Base-by-base conservation (phyloP, 345 rosid genomes). In the Acer saccharum region DNA sequence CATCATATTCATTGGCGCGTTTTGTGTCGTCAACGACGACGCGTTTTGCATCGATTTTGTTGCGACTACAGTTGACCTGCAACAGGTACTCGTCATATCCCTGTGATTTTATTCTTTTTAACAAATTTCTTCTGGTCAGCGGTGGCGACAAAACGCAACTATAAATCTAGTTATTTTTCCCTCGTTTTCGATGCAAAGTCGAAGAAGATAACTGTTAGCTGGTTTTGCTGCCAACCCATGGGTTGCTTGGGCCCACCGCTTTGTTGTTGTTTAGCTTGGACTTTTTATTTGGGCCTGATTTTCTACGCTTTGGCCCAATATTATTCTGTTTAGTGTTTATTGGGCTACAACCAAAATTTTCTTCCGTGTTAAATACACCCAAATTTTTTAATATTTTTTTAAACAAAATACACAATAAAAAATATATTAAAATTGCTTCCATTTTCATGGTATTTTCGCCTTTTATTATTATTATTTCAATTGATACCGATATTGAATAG, bases 31-130 rank as follows among this genome's bases (percentile, higher is more conserved):
- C 25, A 7, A n/a, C 0, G 77, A 81, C 2, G 54, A 61, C 75
- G 76, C 65, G 29, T 60, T 83, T 20, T 32, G 21, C 10, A 64
- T 68, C 35, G 81, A 65, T 70, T 84, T 85, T 16, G 76, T 20
- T 17, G 69, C 75, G 13, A 76, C 72, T n/a, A 76, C 21, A 2
- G 90, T 80, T 58, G 76, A 75, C 69, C 74, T 66, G 78, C 84
- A 89, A 68, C 76, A 44, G 68, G 73, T 60, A 68, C 76, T 81
- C 77, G 69, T 67, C 91, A 86, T 83, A 74, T 48, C 57, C 48
- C 0, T 23, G 27, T 67, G 18, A 32, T 35, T 39, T 20, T 67
- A 4, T 4, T 35, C 39, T 35, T 35, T 4, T 35, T 35, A 35
- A 35, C 39, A 5, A 35, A 35, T 35, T 35, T 35, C 2, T 32